phyloP scores from a whole-genome alignment of 2,329 filamentous ascomycete genomes.

The Drechslerella dactyloides region DNA sequence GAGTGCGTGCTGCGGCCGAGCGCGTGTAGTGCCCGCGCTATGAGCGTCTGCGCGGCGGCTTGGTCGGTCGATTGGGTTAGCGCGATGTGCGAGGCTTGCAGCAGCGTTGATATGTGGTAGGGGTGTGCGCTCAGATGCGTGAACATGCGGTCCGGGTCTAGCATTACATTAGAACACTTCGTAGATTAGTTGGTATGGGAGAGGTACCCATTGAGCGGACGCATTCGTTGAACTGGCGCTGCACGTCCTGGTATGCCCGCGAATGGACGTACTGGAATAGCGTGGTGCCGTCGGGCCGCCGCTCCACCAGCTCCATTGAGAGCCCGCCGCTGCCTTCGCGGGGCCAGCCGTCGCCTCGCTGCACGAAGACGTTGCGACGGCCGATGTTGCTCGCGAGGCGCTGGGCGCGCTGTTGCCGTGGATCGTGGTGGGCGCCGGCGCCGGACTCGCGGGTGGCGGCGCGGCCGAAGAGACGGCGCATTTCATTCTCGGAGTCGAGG shows the following conservation, averaged over 20 bases:
- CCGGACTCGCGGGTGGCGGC: constrained; percentile 65
- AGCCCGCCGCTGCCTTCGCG: constrained; percentile 78
- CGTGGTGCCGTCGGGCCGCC: constrained; percentile 64
- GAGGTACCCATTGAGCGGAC: constrained; percentile 72
- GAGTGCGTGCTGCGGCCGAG: constrained; percentile 89
- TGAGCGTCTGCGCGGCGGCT: constrained; percentile 80
- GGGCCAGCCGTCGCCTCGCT: constrained; percentile 88
- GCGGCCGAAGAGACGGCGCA: constrained; percentile 76
- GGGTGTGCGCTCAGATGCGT: constrained; percentile 75
- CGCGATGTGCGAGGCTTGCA: constrained; percentile 89
- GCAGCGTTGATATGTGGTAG: constrained; percentile 90
- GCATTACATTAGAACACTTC: constrained; percentile 6
- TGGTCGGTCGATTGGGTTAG: constrained; percentile 84
- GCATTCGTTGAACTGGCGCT: constrained; percentile 75
- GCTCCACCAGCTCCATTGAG: constrained; percentile 74
- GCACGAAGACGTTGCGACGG: constrained; percentile 80
- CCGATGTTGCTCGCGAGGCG: constrained; percentile 65
- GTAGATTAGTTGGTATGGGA: not conserved
- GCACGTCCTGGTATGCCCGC: constrained; percentile 73
- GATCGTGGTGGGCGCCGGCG: constrained; percentile 62
- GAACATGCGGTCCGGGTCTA: constrained; percentile 80
- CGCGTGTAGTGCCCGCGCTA: constrained; percentile 88
- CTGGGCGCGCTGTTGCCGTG: constrained; percentile 55
- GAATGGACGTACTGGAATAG: constrained; percentile 83
- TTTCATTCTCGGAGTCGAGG: constrained; percentile 87